Base-by-base conservation (phyloP, 345 rosid genomes). In the Luvunga scandens region DNA sequence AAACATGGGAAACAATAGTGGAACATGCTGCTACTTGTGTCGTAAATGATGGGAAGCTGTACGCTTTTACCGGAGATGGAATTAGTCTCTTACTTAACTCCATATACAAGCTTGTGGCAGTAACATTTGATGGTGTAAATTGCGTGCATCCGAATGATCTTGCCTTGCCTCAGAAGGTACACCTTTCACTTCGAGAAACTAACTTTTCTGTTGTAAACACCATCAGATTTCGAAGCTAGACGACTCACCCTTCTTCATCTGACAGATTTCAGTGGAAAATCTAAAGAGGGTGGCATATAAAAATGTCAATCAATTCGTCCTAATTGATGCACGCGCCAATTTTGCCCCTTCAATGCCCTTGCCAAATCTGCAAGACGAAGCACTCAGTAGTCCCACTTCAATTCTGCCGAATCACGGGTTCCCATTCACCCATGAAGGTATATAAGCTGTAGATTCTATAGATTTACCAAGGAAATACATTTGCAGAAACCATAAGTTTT, bases 1-100 rank as follows among this genome's bases (percentile, higher is more conserved):
- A 21, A 79, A 84, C 4, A 10, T 94, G 95, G 97, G 85, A 90
- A 1, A 70, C 79, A 36, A 91, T 94, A 69, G 78, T 90, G 66
- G 81, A 75, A 3, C 99, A 96, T 45, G 98, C 97, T 5, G 73
- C 55, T 18, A 6, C 68, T 2, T 96, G 99, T 82, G 89, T 81
- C 71, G 19, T 85, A 30, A 89, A 92, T 12, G 91, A 84, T 73
- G 79, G 80, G 48, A 87, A 85, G 77, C 63, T 82, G 28, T 89
- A 84, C 68, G 16, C 72, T 53, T 92, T 89, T 83, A 19, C 66
- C 53, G 80, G 76, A 18, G 76, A 72, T 22, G 81, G 81, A n/a
- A 72, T 78, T 21, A 62, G 79, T 24, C 84, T 95, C 25, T 74
- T 91, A 59, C 80, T 91, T 64, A 80, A 91, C 77, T 90, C 91